A percentile compares a stretch with the other conserved stretches of the same genome.
phyloP scores from a whole-genome alignment of 2,329 filamentous ascomycete species.

The Fusarium dimerum region DNA sequence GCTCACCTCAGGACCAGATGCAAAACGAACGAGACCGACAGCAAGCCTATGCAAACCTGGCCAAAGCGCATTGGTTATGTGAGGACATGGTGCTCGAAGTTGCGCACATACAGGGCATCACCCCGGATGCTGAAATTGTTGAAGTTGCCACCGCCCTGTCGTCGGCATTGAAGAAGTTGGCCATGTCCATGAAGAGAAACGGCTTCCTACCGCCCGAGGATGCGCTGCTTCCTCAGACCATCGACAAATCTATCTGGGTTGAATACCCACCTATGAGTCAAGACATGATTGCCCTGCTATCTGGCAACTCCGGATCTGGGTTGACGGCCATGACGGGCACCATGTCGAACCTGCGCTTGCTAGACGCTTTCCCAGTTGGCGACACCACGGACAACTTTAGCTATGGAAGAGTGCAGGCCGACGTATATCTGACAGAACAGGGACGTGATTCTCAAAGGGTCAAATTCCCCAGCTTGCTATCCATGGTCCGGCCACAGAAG shows the following conservation, averaged over 20 bases:
- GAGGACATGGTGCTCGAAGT: slow-evolving; percentile 55
- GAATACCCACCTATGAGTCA: slow-evolving; percentile 73
- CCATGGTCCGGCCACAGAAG: slow-evolving; percentile 69
- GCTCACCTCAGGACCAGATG: slow-evolving; percentile 50
- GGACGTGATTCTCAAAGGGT: slow-evolving; percentile 69
- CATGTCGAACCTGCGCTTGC: slow-evolving; percentile 51
- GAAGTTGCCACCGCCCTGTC: slow-evolving; percentile 58
- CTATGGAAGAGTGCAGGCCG: slow-evolving; percentile 76
- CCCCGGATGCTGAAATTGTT: slow-evolving; percentile 48
- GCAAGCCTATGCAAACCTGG: slow-evolving; percentile 82
- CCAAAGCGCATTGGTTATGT: slow-evolving; percentile 83
- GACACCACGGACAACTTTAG: slow-evolving; percentile 74
- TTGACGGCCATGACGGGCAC: slow-evolving; percentile 50
- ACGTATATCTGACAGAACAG: slow-evolving; percentile 72
- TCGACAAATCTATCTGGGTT: slow-evolving; percentile 82
- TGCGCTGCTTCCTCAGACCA: slow-evolving; percentile 69
- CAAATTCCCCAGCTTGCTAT: slow-evolving; percentile 72
- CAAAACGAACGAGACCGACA: slow-evolving; percentile 59
- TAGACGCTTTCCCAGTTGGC: slow-evolving; percentile 73
- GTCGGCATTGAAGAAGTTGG: slow-evolving; percentile 70
- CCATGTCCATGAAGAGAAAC: slow-evolving; percentile 83
- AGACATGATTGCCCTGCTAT: slow-evolving; percentile 70
- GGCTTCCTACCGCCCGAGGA: slow-evolving; percentile 73
- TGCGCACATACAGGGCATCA: slow-evolving; percentile 42
- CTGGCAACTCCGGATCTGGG: slow-evolving; percentile 57